Percentiles rank a stretch among this genome's conserved stretches.
phyloP scores from a whole-genome alignment of 2,329 filamentous ascomycete species.

The Aspergillus ochraceoroseus region DNA sequence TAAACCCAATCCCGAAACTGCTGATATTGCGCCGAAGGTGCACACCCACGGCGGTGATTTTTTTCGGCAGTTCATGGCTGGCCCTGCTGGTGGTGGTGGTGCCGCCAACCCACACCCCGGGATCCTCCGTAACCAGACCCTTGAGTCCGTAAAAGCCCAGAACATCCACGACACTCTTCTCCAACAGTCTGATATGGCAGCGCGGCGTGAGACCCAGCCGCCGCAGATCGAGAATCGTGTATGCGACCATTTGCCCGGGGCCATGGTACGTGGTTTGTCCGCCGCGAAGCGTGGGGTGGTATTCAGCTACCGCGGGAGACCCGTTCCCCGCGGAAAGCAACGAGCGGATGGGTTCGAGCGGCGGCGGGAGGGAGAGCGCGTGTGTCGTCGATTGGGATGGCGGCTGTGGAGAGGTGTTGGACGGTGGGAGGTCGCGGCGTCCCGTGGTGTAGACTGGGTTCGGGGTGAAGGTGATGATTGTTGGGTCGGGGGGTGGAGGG shows the following conservation, averaged over 20 bases:
- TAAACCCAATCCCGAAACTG: constrained; percentile 74
- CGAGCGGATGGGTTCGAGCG: constrained; percentile 36
- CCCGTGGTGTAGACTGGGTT: constrained; percentile 84
- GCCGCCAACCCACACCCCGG: constrained; percentile 71
- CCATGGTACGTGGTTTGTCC: constrained; percentile 94
- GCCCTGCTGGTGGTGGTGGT: too few species aligned
- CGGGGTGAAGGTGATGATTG: constrained; percentile 76
- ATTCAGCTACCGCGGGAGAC: constrained; percentile 48
- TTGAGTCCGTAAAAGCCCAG: constrained; percentile 58
- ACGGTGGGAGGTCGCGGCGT: constrained; percentile 61
- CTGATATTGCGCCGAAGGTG: constrained; percentile 79
- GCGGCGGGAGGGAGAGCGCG: constrained; percentile 37
- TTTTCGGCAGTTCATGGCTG: constrained; percentile 42
- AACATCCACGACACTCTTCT: constrained; percentile 66
- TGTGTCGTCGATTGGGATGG: constrained; percentile 7
- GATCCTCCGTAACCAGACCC: constrained; percentile 64
- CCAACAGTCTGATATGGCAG: constrained; percentile 72
- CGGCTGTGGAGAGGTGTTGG: constrained; percentile 33
- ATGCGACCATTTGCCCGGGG: constrained; percentile 87
- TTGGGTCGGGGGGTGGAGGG: constrained; percentile 55
- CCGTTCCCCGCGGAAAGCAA: constrained; percentile 25
- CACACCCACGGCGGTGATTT: constrained; percentile 90
- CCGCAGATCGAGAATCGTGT: constrained; percentile 79
- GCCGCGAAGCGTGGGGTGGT: constrained; percentile 70
- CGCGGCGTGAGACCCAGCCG: constrained; percentile 64